Evolutionary conservation across 805 yeast genomes (phyloP).

Genomic region (Scheffersomyces spartinae): DNA sequence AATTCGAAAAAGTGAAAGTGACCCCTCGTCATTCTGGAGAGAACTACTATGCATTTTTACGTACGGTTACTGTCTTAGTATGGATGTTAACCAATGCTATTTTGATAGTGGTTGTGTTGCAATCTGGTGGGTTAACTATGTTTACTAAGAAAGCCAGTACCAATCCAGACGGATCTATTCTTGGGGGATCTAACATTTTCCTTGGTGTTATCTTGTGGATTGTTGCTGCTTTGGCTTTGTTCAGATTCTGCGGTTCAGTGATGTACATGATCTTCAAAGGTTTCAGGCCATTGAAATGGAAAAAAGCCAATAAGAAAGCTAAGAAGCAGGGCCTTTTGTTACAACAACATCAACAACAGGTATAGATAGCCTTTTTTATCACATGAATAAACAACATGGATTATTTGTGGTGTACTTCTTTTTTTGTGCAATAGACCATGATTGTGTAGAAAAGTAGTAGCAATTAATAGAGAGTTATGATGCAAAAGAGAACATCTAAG

Average conservation of each 20-base stretch:
- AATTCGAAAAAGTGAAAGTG: conserved; percentile 7
- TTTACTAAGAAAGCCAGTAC: conserved; percentile 20
- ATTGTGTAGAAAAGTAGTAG: too few species aligned
- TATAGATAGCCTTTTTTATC: too few species aligned
- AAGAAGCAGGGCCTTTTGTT: too few species aligned
- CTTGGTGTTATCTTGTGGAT: conserved; percentile 84
- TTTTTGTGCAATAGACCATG: too few species aligned
- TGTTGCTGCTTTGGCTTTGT: conserved; percentile 81
- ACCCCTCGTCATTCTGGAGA: conserved; percentile 31
- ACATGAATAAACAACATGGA: too few species aligned
- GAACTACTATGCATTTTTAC: conserved; percentile 79
- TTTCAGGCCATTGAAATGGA: conserved; percentile 31
- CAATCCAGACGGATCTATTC: conserved; percentile 16
- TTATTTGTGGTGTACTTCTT: too few species aligned
- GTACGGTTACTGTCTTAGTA: conserved; percentile 77
- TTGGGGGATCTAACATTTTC: conserved; percentile 48
- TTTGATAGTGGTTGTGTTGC: conserved; percentile 71
- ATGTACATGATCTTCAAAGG: conserved; percentile 36
- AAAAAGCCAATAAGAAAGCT: too few species aligned
- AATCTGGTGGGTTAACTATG: conserved; percentile 63
- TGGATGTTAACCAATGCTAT: conserved; percentile 88
- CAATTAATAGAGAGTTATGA: too few species aligned
- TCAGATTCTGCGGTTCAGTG: conserved; percentile 68
- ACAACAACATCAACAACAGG: too few species aligned
- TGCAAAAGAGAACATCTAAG: too few species aligned